phyloP scores from a whole-genome alignment of 352 stramenopile species.

The Globisporangium yorkense region DNA sequence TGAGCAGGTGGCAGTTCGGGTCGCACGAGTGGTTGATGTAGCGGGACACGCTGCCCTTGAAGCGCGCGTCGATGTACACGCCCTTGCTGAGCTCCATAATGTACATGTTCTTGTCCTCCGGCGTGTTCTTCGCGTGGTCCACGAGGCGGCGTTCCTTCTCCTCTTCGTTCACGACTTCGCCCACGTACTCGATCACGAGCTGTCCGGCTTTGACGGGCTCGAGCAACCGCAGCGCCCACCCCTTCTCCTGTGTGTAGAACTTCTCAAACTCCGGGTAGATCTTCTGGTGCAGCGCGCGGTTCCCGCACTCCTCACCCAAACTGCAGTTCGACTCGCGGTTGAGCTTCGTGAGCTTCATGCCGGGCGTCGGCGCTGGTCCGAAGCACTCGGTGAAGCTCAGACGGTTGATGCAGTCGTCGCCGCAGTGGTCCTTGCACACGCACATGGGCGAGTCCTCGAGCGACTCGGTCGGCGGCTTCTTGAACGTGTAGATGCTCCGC shows the following conservation, averaged over 20 bases:
- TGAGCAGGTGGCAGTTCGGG: slow-evolving; percentile 93
- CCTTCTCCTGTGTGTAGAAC: slow-evolving; percentile 85
- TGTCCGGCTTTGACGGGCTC: slow-evolving; percentile 79
- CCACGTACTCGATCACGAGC: slow-evolving; percentile 93
- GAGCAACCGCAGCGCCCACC: slow-evolving; percentile 85
- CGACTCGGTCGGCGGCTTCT: slow-evolving; percentile 50
- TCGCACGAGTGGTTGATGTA: slow-evolving; percentile 98
- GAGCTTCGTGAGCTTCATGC: slow-evolving; percentile 65
- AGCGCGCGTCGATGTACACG: slow-evolving; percentile 94
- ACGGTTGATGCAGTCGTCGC: slow-evolving; percentile 93
- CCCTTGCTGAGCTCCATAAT: slow-evolving; percentile 91
- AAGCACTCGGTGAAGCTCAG: slow-evolving; percentile 91
- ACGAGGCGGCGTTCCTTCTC: slow-evolving; percentile 86
- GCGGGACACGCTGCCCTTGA: slow-evolving; percentile 91
- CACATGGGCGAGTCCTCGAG: slow-evolving; percentile 77
- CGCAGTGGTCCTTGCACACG: slow-evolving; percentile 72
- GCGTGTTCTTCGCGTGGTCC: slow-evolving; percentile 79
- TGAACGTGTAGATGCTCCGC: slow-evolving; percentile 86
- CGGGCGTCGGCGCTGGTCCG: slow-evolving; percentile 51
- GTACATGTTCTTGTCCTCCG: slow-evolving; percentile 96
- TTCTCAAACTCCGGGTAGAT: slow-evolving; percentile 65
- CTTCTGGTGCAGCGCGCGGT: slow-evolving; percentile 85
- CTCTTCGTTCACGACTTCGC: slow-evolving; percentile 92
- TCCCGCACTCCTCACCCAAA: slow-evolving; percentile 88
- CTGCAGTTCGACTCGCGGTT: slow-evolving; percentile 87